Percentiles rank a stretch among this genome's conserved stretches.
Conservation (phyloP, 2,329 filamentous ascomycete species). For the Teratosphaeria epicoccoides region DNA sequence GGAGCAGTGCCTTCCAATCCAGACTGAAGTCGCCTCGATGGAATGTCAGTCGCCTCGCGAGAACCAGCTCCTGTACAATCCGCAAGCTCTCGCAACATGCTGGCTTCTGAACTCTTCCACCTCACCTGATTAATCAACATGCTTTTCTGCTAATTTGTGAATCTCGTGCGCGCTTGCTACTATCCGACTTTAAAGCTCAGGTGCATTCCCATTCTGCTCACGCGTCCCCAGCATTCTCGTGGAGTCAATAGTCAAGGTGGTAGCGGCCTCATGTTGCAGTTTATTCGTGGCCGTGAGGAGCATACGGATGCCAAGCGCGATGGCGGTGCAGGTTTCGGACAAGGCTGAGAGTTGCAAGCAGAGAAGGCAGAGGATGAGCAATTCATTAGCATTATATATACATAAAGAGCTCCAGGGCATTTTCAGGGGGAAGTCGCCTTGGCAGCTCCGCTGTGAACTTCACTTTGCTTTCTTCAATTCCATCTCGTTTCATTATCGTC, state of each 20-base stretch:
- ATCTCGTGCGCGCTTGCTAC: background rate
- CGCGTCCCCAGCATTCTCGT: too few relatives aligned
- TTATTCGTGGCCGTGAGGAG: too few relatives aligned
- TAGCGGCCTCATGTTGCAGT: too few relatives aligned
- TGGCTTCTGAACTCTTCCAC: background rate
- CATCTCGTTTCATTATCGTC: background rate
- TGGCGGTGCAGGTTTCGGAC: too few relatives aligned
- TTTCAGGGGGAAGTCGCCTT: too few relatives aligned
- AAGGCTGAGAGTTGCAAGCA: background rate
- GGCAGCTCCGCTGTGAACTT: background rate
- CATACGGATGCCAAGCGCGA: too few relatives aligned
- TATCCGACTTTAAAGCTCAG: background rate
- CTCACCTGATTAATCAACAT: background rate
- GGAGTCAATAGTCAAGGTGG: too few relatives aligned
- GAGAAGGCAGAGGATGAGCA: background rate
- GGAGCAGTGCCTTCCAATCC: too few relatives aligned
- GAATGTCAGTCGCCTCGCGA: too few relatives aligned
- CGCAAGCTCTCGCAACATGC: background rate
- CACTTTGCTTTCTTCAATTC: background rate
- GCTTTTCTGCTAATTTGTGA: background rate
- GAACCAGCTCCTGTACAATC: background rate
- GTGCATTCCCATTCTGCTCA: background rate
- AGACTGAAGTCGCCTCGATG: too few relatives aligned
- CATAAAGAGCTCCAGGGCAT: too few relatives aligned
- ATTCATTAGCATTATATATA: background rate